Base-by-base conservation (phyloP, 768 basidiomycete species). In the Tylopilus rubrobrunneus region DNA sequence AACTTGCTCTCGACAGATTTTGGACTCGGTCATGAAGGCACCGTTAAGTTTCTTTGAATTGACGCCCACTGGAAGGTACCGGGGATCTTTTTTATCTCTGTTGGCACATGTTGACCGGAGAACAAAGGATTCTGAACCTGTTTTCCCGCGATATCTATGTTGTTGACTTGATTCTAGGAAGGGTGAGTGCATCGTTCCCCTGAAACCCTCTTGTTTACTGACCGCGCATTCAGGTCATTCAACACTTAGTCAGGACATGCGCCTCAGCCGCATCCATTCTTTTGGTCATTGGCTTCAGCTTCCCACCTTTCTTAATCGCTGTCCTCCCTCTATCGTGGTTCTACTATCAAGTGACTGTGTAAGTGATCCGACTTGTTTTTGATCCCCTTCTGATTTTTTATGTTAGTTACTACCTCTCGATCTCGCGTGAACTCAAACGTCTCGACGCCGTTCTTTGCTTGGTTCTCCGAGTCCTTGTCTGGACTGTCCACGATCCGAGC, bases 121-220 rank as follows among this genome's bases (percentile, higher is more conserved):
- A 45, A 7, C 3, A 1, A 51, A 89, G 92, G 9, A 87, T 95
- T 50, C 67, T 98, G 48, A 98, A 97, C 69, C 69, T 97, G 27
- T 98, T 98, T 71, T 91, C 91, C 4, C 83, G 92, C 3, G 96
- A 98, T 62, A 84, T 81, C 15, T 91, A 89, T 62, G 86, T 88
- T 28, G 81, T 96, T 17, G 94, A 97, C 72, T 86, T 92, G 63
- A 74, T 92, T 9, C 79, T 97, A 21, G 84, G 83, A 6, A 78
- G 87, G 29, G 87, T 75, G 51, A 45, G 73, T 59, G 0, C 1
- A 21, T 37, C 2, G 3, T 2, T 43, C n/a, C 7, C 25, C 1
- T 1, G 39, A 4, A 3, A 23, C 2, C 4, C 4, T 4, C 34
- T 31, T 25, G 25, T 25, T 29, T 55, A 5, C 34, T 62, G 4